phyloP scores from a whole-genome alignment of 2,329 filamentous ascomycete genomes.

The Xylariaceae sp. region DNA sequence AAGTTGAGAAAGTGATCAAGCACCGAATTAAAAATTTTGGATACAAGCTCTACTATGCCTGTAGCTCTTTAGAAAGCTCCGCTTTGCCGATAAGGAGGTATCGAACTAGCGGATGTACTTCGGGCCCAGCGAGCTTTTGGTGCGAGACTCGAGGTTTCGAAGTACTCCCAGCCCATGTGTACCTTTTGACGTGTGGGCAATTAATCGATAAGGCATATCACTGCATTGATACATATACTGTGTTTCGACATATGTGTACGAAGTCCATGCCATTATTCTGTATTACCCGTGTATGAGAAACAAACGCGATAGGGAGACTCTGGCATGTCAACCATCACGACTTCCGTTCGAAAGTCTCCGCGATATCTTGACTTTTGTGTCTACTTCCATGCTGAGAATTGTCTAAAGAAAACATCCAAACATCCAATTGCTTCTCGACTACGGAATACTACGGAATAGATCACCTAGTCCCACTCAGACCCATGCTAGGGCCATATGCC shows the following conservation, averaged over 20 bases:
- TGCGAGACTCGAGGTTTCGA: not conserved
- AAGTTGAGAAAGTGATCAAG: slow-evolving; percentile 9
- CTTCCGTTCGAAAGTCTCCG: not conserved
- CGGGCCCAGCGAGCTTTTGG: not conserved
- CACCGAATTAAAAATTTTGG: slow-evolving; percentile 19
- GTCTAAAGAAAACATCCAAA: too few species aligned
- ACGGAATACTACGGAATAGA: not conserved
- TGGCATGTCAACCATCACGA: not conserved
- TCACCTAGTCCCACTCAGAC: not conserved
- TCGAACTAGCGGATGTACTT: not conserved
- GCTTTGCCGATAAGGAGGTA: slow-evolving; percentile 16
- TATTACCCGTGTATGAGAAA: not conserved
- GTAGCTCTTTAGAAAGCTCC: slow-evolving; percentile 8
- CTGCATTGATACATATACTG: not conserved
- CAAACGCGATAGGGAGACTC: too few species aligned
- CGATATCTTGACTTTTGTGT: too few species aligned
- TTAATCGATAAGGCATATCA: not conserved
- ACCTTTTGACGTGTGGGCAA: not conserved
- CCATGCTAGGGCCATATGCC: not conserved
- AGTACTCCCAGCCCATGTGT: not conserved
- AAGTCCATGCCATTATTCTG: not conserved
- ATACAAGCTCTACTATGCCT: slow-evolving; percentile 8
- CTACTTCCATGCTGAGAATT: too few species aligned
- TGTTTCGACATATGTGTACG: not conserved
- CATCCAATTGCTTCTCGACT: too few species aligned